Base-by-base conservation (phyloP, 1,139 yeast genomes). In the Yamadazyma oceani region DNA sequence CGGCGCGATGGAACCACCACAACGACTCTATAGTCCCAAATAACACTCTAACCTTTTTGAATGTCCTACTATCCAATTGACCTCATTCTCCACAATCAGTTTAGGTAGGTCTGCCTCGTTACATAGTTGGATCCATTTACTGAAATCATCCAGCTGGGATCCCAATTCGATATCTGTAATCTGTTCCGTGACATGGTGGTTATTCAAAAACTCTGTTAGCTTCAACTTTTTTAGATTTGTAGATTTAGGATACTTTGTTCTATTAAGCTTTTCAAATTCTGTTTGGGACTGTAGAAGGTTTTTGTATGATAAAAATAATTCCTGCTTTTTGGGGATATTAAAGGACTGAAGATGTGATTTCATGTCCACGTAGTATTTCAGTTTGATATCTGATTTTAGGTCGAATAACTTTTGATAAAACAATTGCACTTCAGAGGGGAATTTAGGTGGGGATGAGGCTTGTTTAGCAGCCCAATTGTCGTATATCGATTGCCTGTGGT, bases 21-120 rank as follows among this genome's bases (percentile, higher is more conserved):
- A n/a, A n/a, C n/a, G n/a, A n/a, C n/a, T n/a, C n/a, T n/a, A n/a
- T n/a, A n/a, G n/a, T 9, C 49, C 50, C 33, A 51, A 24, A 44
- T 67, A 69, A 34, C 61, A 50, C 32, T 53, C 55, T 23, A 58
- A 49, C 35, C 77, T 48, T 46, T 71, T 71, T 24, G 64, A 68
- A 40, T 68, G 73, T 2, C 75, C 76, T 14, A 71, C 62, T 7
- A 70, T 51, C 49, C 68, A 71, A 47, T 71, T 71, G 16, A 54
- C 49, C 23, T 60, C 57, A 41, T 60, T 49, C 29, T 66, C 58
- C 4, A 52, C 64, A 5, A 68, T 40, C 11, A 39, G 37, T 4
- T 36, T 38, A 2, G 66, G 60, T 4, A 67, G 32, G 3, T 53
- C 31, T 24, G 41, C 36, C 7, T 40, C 38, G 33, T 62, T 60